These are phyloP conservation scores for Kingdonia uniflora DNA, from an alignment of 164 flowering plant genomes.

Conservation along the genomic window DNA sequence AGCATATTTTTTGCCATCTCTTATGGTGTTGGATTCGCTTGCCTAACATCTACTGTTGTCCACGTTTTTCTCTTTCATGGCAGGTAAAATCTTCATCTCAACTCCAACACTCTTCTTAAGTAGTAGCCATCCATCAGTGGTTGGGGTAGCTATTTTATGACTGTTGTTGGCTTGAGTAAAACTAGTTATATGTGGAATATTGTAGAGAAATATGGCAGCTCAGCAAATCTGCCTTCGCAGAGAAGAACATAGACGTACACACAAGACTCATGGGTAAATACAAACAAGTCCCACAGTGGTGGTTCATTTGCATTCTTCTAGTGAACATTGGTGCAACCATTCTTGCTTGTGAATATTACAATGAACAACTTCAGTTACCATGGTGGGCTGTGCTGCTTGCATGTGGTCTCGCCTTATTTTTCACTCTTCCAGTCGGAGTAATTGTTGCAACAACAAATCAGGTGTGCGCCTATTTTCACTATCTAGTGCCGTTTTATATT, in stretches of 20 bases:
- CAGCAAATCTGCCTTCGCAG: constrained; percentile 17
- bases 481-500: too few relatives aligned
- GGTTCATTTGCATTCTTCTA: constrained; percentile 22
- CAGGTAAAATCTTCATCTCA: constrained; percentile 28
- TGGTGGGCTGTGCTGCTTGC: constrained; percentile 41
- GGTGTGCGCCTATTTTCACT: constrained; percentile 11
- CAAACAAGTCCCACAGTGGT: constrained; percentile 37
- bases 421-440: constrained; percentile 40
- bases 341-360: constrained; percentile 17
- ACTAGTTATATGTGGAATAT: too few relatives aligned
- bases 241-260: constrained; percentile 30
- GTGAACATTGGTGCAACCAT: constrained; percentile 12
- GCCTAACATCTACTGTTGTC: constrained; percentile 25
- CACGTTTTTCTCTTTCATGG: constrained; percentile 45
- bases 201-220: constrained; percentile 17
- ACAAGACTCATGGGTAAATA: constrained; percentile 36
- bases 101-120: too few relatives aligned
- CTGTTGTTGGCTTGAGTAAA: too few relatives aligned
- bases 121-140: too few relatives aligned
- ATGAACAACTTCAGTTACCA: constrained; percentile 31
- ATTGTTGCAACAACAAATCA: constrained; percentile 46
- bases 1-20: constrained; percentile 52
- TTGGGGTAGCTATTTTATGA: too few relatives aligned
- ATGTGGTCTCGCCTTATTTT: constrained; percentile 21
- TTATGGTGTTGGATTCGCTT: constrained; percentile 56